Evolutionary conservation across 345 rosid species (phyloP).

Genomic region (Pseudoturritis turrita): DNA sequence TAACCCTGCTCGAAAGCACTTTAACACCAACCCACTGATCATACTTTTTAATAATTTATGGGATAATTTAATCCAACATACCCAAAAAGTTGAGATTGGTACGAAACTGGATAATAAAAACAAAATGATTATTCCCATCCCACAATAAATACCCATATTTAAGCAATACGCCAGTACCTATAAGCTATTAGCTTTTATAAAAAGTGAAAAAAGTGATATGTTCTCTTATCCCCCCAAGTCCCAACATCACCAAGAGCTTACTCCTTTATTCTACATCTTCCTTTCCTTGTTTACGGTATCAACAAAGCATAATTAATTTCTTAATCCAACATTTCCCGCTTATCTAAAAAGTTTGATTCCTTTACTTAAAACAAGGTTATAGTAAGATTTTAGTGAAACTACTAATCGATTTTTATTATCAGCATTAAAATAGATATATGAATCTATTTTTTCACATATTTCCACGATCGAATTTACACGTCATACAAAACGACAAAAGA

Average conservation of each 20-base stretch:
- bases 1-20: background rate
- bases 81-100: background rate
- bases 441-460: conserved; percentile 1
- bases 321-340: background rate
- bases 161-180: background rate
- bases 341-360: background rate
- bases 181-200: background rate
- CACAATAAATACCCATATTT: background rate
- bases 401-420: conserved; percentile 1
- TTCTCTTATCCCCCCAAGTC: conserved; percentile 8
- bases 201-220: conserved; percentile 6
- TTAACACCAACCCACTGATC: conserved; percentile 22
- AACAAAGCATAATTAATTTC: background rate
- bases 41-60: conserved; percentile 4
- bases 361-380: background rate
- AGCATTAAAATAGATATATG: background rate
- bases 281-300: background rate
- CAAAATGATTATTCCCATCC: background rate
- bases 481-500: conserved; percentile 33
- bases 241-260: background rate
- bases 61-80: background rate
- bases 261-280: background rate
- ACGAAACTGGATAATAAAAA: conserved; percentile 4
- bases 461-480: conserved; percentile 31
- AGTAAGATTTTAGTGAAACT: background rate